phyloP scores from a whole-genome alignment of 495 filamentous ascomycete species.

The Aspergillus coremiiformis region DNA sequence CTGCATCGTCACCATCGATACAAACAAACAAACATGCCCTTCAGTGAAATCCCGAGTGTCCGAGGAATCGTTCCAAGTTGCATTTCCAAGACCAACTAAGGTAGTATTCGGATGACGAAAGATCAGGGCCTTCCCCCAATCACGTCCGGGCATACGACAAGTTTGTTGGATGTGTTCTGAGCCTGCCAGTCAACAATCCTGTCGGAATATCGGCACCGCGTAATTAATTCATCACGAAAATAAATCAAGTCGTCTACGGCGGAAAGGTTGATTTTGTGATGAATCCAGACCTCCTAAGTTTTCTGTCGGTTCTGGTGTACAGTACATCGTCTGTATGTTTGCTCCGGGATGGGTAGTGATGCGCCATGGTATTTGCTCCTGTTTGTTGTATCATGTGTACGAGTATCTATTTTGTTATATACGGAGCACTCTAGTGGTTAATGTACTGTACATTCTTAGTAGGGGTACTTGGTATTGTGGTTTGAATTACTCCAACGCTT shows the following conservation, averaged over 20 bases:
- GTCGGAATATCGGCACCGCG: not conserved
- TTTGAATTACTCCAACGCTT: not conserved
- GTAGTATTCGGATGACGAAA: constrained; percentile 2
- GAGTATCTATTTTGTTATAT: too few relatives aligned
- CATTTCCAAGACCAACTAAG: constrained; percentile 1
- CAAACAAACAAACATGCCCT: not conserved
- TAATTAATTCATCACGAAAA: not conserved
- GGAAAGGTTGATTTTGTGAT: not conserved
- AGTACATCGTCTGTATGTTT: not conserved
- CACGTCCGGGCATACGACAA: not conserved
- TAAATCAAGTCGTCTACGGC: not conserved
- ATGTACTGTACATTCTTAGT: too few relatives aligned
- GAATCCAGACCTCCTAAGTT: not conserved
- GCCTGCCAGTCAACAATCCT: not conserved
- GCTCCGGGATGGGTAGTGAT: not conserved
- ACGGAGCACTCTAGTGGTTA: too few relatives aligned
- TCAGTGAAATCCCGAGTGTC: not conserved
- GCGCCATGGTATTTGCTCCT: not conserved
- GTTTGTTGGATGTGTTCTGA: not conserved
- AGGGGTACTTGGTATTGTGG: not conserved
- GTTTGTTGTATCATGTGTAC: too few relatives aligned
- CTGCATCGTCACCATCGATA: too few relatives aligned
- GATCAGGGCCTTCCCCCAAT: not conserved
- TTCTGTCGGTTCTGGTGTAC: not conserved
- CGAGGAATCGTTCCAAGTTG: not conserved